These are phyloP conservation scores for Paramecium bursaria DNA, from an alignment of 73 alveolate genomes.

Conservation along the genomic window DNA sequence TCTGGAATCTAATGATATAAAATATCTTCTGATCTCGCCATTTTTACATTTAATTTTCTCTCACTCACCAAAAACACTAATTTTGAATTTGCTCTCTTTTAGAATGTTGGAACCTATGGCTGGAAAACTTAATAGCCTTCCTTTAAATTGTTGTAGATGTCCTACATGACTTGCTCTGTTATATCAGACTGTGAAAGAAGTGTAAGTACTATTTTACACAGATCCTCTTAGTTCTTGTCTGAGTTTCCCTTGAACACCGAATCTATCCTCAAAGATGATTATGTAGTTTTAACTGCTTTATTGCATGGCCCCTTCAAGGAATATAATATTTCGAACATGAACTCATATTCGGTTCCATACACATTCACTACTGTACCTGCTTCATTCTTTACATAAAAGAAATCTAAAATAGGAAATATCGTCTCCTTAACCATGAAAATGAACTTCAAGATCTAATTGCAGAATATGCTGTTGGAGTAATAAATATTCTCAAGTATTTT, in stretches of 20 bases:
- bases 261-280: conserved; percentile 6
- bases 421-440: not conserved
- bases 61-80: conserved; percentile 53
- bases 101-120: not conserved
- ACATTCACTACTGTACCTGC: conserved; percentile 49
- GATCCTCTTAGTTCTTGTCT: conserved; percentile 41
- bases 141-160: conserved; percentile 9
- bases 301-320: conserved; percentile 13
- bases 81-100: conserved; percentile 20
- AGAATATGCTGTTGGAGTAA: conserved; percentile 25
- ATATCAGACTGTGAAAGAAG: conserved; percentile 21
- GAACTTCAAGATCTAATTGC: conserved; percentile 29
- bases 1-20: conserved; percentile 47
- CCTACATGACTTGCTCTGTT: conserved; percentile 6
- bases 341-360: conserved; percentile 40
- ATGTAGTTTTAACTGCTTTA: conserved; percentile 38
- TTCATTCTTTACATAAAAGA: conserved; percentile 5
- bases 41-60: conserved; percentile 11
- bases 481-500: conserved; percentile 13
- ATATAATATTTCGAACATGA: conserved; percentile 38
- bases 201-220: conserved; percentile 2
- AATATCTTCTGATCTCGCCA: conserved; percentile 53
- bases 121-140: conserved; percentile 12
- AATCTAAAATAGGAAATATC: conserved; percentile 6
- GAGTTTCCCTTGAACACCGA: not conserved